Conservation (phyloP, 1,284 basidiomycete genomes). For the Cystobasidium sp. region DNA sequence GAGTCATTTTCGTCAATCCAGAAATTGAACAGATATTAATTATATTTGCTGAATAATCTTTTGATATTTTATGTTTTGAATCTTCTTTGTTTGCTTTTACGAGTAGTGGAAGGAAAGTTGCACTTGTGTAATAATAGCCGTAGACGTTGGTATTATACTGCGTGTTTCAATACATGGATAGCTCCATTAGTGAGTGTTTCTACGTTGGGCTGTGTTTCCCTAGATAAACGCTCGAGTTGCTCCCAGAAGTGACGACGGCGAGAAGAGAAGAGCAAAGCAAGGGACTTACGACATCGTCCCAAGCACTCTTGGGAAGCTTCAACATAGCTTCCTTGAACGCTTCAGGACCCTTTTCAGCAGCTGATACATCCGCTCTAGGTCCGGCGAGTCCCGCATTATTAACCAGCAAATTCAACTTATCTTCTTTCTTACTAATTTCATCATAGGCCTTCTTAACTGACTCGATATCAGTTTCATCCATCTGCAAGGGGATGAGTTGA, state of each 20-base stretch:
- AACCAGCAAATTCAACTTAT: constrained; percentile 29
- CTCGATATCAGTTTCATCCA: constrained; percentile 40
- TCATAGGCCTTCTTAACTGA: constrained; percentile 47
- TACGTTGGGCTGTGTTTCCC: background rate
- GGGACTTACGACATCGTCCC: constrained; percentile 24
- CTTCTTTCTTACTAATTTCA: constrained; percentile 45
- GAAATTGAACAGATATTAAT: constrained; percentile 78
- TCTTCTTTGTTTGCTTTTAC: constrained; percentile 66
- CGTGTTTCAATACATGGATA: too few relatives aligned
- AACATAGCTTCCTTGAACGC: constrained; percentile 31
- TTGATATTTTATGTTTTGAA: constrained; percentile 62
- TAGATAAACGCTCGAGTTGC: too few relatives aligned
- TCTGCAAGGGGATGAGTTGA: constrained; percentile 47
- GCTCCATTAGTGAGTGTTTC: background rate
- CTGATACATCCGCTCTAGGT: constrained; percentile 51
- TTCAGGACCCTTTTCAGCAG: constrained; percentile 25
- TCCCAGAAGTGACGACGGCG: too few relatives aligned
- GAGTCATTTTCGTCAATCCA: constrained; percentile 69
- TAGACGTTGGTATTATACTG: constrained; percentile 58
- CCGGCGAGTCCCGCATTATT: constrained; percentile 46
- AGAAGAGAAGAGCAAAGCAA: background rate
- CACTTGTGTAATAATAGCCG: constrained; percentile 70
- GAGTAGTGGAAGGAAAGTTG: constrained; percentile 73
- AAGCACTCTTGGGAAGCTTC: constrained; percentile 14
- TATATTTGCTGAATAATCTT: constrained; percentile 35